Base-by-base conservation (phyloP, 495 filamentous ascomycete species). In the Bathelium albidoporum region DNA sequence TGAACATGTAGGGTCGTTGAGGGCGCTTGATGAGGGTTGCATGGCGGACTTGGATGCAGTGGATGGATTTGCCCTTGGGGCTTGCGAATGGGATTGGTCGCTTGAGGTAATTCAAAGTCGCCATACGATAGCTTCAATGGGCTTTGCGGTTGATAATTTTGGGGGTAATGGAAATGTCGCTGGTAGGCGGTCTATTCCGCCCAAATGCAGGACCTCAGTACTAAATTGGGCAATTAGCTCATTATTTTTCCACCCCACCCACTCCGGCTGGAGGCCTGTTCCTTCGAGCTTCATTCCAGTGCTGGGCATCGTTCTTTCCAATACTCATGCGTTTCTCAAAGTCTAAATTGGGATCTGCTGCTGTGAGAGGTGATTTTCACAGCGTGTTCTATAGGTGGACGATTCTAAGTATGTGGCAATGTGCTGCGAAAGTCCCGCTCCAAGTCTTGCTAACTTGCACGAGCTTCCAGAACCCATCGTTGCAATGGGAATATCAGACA, bases 1-100 rank as follows among this genome's bases (percentile, higher is more conserved):
- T 96, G 83, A 96, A 96, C 68, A 87, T 89, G 83, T 97, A 97
- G 34, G 94, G 94, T 3, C 92, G 87, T 69, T 89, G 86, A 18
- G 89, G 90, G 2, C 95, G 91, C 36, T 82, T 84, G 71, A 98
- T 83, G 64, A 96, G 88, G n/a, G 87, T 89, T 28, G 94, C 95
- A 72, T 91, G 83, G n/a, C 90, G 88, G 73, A 78, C 76, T 80
- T 79, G 63, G 12, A 32, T 41, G 28, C 16, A 16, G 0, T 45
- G 36, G 53, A 59, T 69, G 65, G 7, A 53, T 60, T 32, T 34
- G 66, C n/a, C n/a, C n/a, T 5, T 43, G 36, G 32, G 39, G 28
- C 53, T 14, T 45, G 16, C 3, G 39, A 61, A 20, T 32, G 22
- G 7, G 34, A 20, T 44, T 29, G 52, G 20, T 22, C 28, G 49